A percentile compares a stretch with the other conserved stretches of the same genome.
These are phyloP conservation scores for Calonectria henricotiae DNA, from an alignment of 2,329 filamentous ascomycete genomes.

Conservation along the genomic window DNA sequence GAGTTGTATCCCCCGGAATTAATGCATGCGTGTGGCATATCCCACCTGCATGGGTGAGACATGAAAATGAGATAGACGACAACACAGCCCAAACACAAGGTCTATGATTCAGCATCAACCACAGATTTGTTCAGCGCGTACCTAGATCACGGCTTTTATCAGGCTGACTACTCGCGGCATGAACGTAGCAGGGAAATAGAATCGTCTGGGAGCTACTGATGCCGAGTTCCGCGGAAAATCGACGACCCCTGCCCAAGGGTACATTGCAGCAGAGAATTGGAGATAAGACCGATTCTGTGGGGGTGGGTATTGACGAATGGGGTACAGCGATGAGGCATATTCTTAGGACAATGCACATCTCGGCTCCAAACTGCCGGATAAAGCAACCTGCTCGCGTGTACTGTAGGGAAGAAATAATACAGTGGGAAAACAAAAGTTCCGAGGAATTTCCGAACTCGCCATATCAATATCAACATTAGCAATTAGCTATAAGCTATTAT, in stretches of 20 bases:
- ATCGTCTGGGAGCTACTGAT: neutral
- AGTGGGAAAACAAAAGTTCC: no score
- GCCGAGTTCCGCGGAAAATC: constrained; percentile 19
- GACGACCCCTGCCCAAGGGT: neutral
- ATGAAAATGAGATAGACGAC: constrained; percentile 36
- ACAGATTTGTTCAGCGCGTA: constrained; percentile 26
- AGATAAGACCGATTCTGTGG: constrained; percentile 10
- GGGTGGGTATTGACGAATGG: neutral
- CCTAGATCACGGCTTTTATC: constrained; percentile 33
- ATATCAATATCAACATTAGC: no score
- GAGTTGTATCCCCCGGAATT: constrained; percentile 32
- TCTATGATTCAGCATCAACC: constrained; percentile 35
- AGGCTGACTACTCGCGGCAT: constrained; percentile 24
- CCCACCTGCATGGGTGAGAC: constrained; percentile 30
- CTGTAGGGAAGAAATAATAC: neutral
- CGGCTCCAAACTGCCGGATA: constrained; percentile 22
- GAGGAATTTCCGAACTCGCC: no score
- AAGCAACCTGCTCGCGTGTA: neutral
- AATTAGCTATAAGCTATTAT: no score
- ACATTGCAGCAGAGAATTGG: neutral
- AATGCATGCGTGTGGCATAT: constrained; percentile 33
- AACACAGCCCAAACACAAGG: constrained; percentile 38
- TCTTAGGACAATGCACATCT: neutral
- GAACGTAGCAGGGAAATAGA: constrained; percentile 12
- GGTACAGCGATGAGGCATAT: neutral